phyloP scores from a whole-genome alignment of 2,329 filamentous ascomycete species.

The Botryotinia calthae region DNA sequence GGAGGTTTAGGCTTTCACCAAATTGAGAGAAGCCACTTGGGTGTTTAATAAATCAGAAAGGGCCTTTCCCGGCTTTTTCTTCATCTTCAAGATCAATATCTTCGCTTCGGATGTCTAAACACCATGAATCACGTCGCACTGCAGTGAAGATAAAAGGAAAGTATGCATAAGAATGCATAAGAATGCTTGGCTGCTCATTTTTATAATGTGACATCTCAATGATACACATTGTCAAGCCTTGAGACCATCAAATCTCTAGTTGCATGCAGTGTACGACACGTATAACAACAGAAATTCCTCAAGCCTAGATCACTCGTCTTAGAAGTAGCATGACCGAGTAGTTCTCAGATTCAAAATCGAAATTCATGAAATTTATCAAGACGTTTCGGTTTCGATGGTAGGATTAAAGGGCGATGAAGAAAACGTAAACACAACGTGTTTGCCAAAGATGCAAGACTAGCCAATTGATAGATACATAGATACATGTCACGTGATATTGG shows the following conservation, averaged over 20 bases:
- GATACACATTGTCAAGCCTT: neutral
- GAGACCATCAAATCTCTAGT: neutral
- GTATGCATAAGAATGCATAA: neutral
- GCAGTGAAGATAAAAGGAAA: neutral
- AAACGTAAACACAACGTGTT: neutral
- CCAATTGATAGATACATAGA: no score
- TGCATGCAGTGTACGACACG: neutral
- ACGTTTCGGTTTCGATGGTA: neutral
- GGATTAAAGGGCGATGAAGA: neutral
- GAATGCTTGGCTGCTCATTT: neutral
- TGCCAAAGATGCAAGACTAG: neutral
- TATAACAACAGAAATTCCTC: no score
- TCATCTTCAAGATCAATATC: neutral
- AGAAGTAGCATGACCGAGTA: neutral
- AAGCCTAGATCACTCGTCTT: neutral
- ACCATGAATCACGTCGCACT: neutral
- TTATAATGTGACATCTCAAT: neutral
- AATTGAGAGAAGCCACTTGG: neutral
- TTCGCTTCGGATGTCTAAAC: neutral
- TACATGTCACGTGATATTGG: neutral
- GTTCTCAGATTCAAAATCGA: neutral
- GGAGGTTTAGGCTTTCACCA: neutral
- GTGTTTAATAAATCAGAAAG: neutral
- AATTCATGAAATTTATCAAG: neutral
- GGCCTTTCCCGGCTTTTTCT: neutral